Base-by-base conservation (phyloP, 352 stramenopile species). In the Globisporangium nodosum region DNA sequence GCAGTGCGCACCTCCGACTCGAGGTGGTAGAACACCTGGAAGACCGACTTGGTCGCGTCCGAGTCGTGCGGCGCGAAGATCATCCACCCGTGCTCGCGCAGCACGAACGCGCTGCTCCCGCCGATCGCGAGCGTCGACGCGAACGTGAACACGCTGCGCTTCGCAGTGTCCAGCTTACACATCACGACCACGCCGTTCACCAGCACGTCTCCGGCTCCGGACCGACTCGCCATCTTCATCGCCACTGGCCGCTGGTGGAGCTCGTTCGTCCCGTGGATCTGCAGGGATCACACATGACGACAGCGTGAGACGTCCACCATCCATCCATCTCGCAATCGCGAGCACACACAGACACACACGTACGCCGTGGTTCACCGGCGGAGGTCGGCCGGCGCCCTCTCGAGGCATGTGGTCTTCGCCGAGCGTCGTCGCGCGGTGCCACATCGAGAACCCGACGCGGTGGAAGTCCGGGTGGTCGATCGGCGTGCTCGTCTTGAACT, bases 401-500 rank as follows among this genome's bases (percentile, higher is more conserved):
- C 39, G 27, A 12, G 49, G n/a, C 18, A 8, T 20, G 42, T 48
- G 42, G 42, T 48, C 42, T 1, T 48, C 42, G n/a, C 42, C 42
- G 42, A 48, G 4, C n/a, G 42, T 48, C 1, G 49, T 31, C 49
- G 33, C 27, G 12, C 21, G 39, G 6, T 18, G 5, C 40, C 56
- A 62, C n/a, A 62, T 56, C 5, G 31, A 27, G 18, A 56, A 30
- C 0, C 37, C 49, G 42, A 62, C 16, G 9, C 46, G 24, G 21
- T 54, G 56, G n/a, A 62, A 62, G 49, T 56, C 49, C 18, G 13
- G 20, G 33, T 56, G 45, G 15, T 50, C 21, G 11, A 57, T 45
- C 11, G 49, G 56, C n/a, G 56, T 62, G 27, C 56, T 62, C 2
- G 56, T 52, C 40, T 62, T 62, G 27, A 62, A 40, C 39, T 62